Evolutionary conservation across 305 asterid species (phyloP), one percentile per base, ranked within the genome.

Genomic region (Ilex paraguariensis): DNA sequence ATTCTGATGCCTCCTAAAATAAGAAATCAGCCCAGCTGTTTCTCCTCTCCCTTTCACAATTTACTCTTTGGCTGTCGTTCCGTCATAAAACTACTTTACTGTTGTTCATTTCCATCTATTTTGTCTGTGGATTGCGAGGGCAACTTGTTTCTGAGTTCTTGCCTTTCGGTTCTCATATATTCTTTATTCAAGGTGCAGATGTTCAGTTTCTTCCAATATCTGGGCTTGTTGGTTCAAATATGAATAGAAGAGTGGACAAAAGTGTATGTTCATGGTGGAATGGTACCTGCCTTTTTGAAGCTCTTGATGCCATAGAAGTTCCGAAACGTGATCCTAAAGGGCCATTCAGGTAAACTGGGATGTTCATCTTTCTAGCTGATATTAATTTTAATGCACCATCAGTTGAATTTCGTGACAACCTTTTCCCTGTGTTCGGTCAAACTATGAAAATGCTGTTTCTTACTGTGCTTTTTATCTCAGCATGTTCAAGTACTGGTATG

Each of bases 201-300:
- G 96, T 94, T 62, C 84, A 71, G 70, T 94, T 92, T 78, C 94
- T 92, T 60, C 97, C 98, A 31, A 82, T 92, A 67, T 92, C 97
- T 75, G 97, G 90, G 55, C 95, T 92, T 60, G 17, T 77, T 62
- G 97, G 98, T 60, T 15, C 80, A 66, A 92, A 92, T 67, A 79
- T 92, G 94, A 74, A 90, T 72, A 76, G 79, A 60, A 72, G 87
- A 71, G 13, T 88, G 64, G 95, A 79, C 45, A 81, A 70, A 68
- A 78, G 77, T 57, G 7, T 73, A 16, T 94, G 99, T 64, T 70
- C 95, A 11, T 90, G 98, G 98, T 92, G 90, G 88, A 54, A 76
- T 56, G 98, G 98, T 57, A 81, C 85, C 21, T 89, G 95, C 76
- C 95, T 91, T 61, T 85, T 91, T 79, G 97, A 91, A 75, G 92